Evolutionary conservation across 805 yeast species (phyloP), one percentile per base, ranked within the genome.

Genomic region (Sungouiella blattae): DNA sequence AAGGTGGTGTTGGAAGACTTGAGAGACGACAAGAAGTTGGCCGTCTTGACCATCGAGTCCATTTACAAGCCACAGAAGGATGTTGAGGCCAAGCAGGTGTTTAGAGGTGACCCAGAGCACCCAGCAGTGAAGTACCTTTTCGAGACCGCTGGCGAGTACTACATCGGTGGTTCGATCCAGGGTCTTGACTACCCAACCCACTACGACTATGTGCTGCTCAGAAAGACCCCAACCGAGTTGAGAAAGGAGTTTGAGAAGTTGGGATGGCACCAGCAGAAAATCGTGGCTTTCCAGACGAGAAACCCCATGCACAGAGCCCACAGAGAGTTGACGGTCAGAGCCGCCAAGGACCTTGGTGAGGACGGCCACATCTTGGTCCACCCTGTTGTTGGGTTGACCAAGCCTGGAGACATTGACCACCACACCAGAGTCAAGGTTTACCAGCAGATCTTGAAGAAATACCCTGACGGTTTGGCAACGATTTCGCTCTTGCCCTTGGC

Each of bases 261-360:
- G 58, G 83, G 86, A 47, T 89, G 97, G 97, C 75, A 78, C 53
- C 73, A 79, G 53, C 62, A 67, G 38, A 56, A 61, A 35, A 85
- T 89, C 36, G 98, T 89, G 31, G 98, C 98, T 22, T 89, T 89
- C 82, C 98, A 89, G 70, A 89, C 98, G 28, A 79, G 98, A 71
- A 89, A 89, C 70, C 98, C 98, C 49, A 91, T 89, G 97, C 98
- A 89, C 65, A 80, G 98, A 62, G 98, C 98, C 22, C 98, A 89
- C 64, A 78, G 97, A 61, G 98, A 89, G 64, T 72, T 89, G 55
- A 89, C 98, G 11, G 95, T 89, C 30, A 78, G 97, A 53, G 98
- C 97, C 24, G 97, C 98, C n/a, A 78, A 88, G 54, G 93, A 86
- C 49, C 79, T 87, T 49, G 83, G 87, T 47, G 88, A 91, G 30